Percentiles rank a stretch among this genome's conserved stretches.
Evolutionary conservation across 148 eudicot genomes (phyloP).

Genomic region (Rhododendron ovatum): DNA sequence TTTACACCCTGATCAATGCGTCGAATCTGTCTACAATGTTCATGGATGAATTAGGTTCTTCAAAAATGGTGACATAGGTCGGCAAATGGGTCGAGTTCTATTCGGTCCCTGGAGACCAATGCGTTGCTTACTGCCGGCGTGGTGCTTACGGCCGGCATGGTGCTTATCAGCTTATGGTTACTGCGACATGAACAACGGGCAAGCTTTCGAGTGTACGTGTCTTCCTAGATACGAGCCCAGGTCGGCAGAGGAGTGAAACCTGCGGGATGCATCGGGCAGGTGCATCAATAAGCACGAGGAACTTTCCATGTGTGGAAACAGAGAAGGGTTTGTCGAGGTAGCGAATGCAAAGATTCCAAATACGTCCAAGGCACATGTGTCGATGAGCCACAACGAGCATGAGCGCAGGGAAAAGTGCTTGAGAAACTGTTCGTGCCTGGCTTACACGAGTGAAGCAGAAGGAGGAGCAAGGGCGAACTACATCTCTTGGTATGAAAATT

Average conservation of each 20-base stretch:
- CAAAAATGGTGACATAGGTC: neutral
- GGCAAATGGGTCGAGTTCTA: neutral
- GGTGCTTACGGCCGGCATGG: no score
- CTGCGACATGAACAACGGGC: neutral
- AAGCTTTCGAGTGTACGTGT: neutral
- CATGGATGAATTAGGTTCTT: no score
- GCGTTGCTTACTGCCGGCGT: neutral
- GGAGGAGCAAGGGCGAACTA: neutral
- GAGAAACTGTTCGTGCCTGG: neutral
- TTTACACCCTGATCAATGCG: no score
- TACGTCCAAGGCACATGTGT: conserved; percentile 1
- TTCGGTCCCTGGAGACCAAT: neutral
- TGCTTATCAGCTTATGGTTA: neutral
- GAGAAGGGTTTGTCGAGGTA: conserved; percentile 47
- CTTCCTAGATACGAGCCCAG: neutral
- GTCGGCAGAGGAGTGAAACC: neutral
- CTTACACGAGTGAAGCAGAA: neutral
- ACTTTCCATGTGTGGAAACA: conserved; percentile 29
- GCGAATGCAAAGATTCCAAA: conserved; percentile 40
- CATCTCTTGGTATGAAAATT: neutral
- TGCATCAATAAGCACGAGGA: conserved; percentile 28
- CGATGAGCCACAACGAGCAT: neutral
- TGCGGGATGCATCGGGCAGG: conserved; percentile 26
- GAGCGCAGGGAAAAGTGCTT: neutral
- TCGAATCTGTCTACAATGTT: no score